Conservation (phyloP, 202 grass and related monocot genomes). For the Schoenoplectus triqueter region DNA sequence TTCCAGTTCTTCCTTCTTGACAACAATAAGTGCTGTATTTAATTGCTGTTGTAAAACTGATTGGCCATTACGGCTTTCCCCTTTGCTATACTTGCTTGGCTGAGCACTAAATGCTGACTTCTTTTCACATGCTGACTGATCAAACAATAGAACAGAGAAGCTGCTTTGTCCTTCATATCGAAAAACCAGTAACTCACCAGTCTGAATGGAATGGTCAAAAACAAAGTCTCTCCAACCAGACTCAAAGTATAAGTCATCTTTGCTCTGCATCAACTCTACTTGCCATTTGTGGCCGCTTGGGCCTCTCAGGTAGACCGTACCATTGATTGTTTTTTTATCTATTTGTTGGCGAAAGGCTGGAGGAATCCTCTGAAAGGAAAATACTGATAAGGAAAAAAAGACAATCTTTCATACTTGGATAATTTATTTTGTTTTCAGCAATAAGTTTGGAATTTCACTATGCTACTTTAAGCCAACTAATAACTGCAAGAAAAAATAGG, state of each 20-base stretch:
- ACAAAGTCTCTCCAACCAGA: constrained; percentile 79
- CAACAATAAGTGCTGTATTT: constrained; percentile 21
- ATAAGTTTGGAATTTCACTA: constrained; percentile 8
- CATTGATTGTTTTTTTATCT: constrained; percentile 42
- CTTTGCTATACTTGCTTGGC: constrained; percentile 34
- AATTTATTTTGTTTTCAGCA: constrained; percentile 2
- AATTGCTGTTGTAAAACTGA: background rate
- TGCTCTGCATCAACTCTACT: constrained; percentile 49
- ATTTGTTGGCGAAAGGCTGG: constrained; percentile 57
- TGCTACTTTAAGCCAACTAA: background rate
- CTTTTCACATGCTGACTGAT: constrained; percentile 51
- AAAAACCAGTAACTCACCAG: constrained; percentile 67
- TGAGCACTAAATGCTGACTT: constrained; percentile 43
- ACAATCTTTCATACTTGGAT: background rate
- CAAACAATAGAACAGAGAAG: constrained; percentile 69
- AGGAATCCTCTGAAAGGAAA: constrained; percentile 71
- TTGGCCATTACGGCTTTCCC: background rate
- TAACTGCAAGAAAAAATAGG: background rate
- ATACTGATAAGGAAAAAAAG: background rate
- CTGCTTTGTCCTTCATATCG: constrained; percentile 47
- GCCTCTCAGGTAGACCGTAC: constrained; percentile 54
- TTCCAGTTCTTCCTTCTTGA: constrained; percentile 36
- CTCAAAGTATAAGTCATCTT: constrained; percentile 44
- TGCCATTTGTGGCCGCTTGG: constrained; percentile 66
- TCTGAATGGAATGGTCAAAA: constrained; percentile 56